Evolutionary conservation across 1,139 yeast genomes (phyloP), one percentile per base, ranked within the genome.

Genomic region (Chernovozyma aurita): DNA sequence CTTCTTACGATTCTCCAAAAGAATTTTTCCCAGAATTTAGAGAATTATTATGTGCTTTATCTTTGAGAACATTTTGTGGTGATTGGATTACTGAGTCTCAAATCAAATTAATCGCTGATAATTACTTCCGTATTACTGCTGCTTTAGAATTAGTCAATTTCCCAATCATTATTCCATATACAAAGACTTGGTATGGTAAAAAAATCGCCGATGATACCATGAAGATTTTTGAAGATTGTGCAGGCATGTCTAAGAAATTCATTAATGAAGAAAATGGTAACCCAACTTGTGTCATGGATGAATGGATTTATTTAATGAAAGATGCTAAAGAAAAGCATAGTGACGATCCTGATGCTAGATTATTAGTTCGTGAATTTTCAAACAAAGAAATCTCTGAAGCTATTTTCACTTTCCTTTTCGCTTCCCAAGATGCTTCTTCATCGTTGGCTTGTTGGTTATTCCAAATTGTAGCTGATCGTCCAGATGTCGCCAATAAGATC

Each of bases 381-480:
- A 80, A 90, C 66, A 82, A 73, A 60, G 98, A 92, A 63, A 90
- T 92, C 50, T 85, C 96, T 24, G 97, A 92, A 68, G 95, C 95
- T 38, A 78, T 92, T 47, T 92, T 92, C 73, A 92, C 98, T 16
- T 92, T 92, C 62, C 72, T 92, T 60, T 92, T 92, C 62, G 98
- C 98, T 20, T 85, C 96, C 8, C 98, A 92, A 66, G 98, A 92
- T 64, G 98, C 98, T 24, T 85, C 97, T 6, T 87, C 97, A 3
- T 86, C 96, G n/a, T 81, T 95, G 50, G 95, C 96, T 45, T 90
- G 97, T 62, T 92, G 98, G 98, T 74, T 92, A 55, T 92, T 90
- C 78, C 98, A 92, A 70, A 76, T 87, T 50, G 82, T 88, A 38
- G 90, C 96, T 45, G 98, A 92, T 61, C 78, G 96, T 55, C 97